Evolutionary conservation across 768 basidiomycete genomes (phyloP).

Genomic region (Tylopilus balloui): DNA sequence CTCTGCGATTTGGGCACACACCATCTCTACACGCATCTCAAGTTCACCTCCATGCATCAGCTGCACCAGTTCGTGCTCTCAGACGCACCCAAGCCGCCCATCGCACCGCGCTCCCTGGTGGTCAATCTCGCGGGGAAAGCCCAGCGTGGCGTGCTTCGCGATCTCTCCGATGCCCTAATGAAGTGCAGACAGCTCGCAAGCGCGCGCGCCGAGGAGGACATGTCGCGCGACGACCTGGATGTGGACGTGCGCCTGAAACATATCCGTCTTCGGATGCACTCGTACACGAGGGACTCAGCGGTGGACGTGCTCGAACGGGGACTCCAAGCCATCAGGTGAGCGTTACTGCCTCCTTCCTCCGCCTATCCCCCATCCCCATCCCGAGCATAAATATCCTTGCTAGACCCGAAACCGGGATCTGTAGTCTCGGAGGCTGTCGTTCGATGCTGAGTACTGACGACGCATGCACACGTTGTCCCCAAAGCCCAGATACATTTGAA

Average conservation of each 20-base stretch:
- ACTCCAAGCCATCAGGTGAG: constrained; percentile 37
- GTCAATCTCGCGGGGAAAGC: constrained; percentile 31
- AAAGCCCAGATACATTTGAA: constrained; percentile 44
- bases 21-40: constrained; percentile 25
- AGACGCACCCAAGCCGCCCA: constrained; percentile 9
- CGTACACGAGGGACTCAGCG: constrained; percentile 32
- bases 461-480: background rate
- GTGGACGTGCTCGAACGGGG: constrained; percentile 31
- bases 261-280: constrained; percentile 38
- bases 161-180: constrained; percentile 25
- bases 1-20: constrained; percentile 20
- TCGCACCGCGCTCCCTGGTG: constrained; percentile 25
- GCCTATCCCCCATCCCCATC: too few species aligned
- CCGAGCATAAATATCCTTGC: background rate
- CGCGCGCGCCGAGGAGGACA: background rate
- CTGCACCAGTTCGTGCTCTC: constrained; percentile 15
- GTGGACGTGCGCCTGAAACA: constrained; percentile 25
- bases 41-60: constrained; percentile 24
- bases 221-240: too few species aligned
- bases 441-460: background rate
- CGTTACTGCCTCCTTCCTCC: background rate
- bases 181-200: constrained; percentile 18
- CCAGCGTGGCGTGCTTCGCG: constrained; percentile 24
- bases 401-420: background rate
- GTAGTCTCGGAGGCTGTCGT: background rate